Base-by-base conservation (phyloP, 768 basidiomycete genomes). In the Erythrobasidium yunnanense region DNA sequence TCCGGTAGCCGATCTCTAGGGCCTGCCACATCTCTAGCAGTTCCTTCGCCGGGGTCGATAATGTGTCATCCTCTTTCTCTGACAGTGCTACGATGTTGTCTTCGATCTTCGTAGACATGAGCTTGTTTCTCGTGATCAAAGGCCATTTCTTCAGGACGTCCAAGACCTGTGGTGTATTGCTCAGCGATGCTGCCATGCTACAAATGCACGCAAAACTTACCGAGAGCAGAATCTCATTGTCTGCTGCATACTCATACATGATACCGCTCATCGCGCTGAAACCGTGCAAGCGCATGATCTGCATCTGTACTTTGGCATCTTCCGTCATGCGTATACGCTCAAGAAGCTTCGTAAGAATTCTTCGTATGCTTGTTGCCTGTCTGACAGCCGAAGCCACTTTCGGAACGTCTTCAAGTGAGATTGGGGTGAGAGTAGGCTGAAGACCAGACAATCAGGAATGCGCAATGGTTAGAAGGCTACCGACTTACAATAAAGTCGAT, bases 401-500 rank as follows among this genome's bases (percentile, higher is more conserved):
- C 0, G 89, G 89, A 5, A 89, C 85, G 66, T 97, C 91, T 68
- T 84, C 83, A 70, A 84, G 80, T 25, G 81, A 73, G 50, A 97
- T 80, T 0, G 90, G 83, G 67, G 84, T 85, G 71, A 95, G 78
- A 18, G 79, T 82, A 0, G 90, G 89, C n/a, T n/a, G n/a, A n/a
- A n/a, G n/a, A n/a, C n/a, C n/a, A n/a, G n/a, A n/a, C n/a, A n/a
- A n/a, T n/a, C n/a, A n/a, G n/a, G n/a, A n/a, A n/a, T n/a, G n/a
- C n/a, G n/a, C n/a, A n/a, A n/a, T n/a, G n/a, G n/a, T n/a, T n/a
- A n/a, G n/a, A n/a, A n/a, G n/a, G n/a, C n/a, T n/a, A n/a, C n/a
- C n/a, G n/a, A n/a, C n/a, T n/a, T n/a, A n/a, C n/a, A 78, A 84
- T 82, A 74, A 87, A 95, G 77, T 96, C 92, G 76, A 95, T 90